Evolutionary conservation across 208 protist genomes (phyloP), one percentile per base, ranked within the genome.

Genomic region (Novymonas esmeraldas): DNA sequence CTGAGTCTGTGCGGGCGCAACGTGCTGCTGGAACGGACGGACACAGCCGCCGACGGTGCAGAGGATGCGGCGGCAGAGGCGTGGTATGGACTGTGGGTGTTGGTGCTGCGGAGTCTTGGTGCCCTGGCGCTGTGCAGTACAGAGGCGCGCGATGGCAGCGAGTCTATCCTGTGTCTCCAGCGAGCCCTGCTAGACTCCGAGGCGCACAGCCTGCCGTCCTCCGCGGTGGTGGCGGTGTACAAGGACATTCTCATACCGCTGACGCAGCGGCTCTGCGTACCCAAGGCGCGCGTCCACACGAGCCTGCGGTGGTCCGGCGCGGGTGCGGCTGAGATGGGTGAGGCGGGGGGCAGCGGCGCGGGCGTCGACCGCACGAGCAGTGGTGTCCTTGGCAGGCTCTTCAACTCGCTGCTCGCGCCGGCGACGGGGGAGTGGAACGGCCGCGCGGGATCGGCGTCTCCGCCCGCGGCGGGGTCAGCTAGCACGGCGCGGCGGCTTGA

Each of bases 241-340:
- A 56, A 82, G n/a, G 74, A 89, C 28, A 81, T 87, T 26, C 67
- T 96, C 18, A 89, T 94, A 22, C 91, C 87, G 3, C 72, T 96
- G 24, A 78, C 81, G 34, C 87, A 96, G 64, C 79, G 73, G 24
- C 57, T 93, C 26, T 92, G 90, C 64, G 73, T 63, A 46, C 69
- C 69, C 6, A 68, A 64, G 38, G 69, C 69, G 16, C 58, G 59
- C 24, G 61, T 69, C 61, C 69, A 75, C 38, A 33, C 29, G 11
- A 61, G 55, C 3, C 55, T 75, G 52, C 60, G 46, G 31, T 75
- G 69, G 69, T 46, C 44, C 39, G 39, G 61, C 42, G 11, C 28
- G 44, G 26, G n/a, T 42, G 31, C 20, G 7, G 28, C 31, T 0
- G 36, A 14, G 6, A 59, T 7, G 33, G 18, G 36, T 31, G 49